Base-by-base conservation (phyloP, 441 rosid species). In the Erodium trifolium region DNA sequence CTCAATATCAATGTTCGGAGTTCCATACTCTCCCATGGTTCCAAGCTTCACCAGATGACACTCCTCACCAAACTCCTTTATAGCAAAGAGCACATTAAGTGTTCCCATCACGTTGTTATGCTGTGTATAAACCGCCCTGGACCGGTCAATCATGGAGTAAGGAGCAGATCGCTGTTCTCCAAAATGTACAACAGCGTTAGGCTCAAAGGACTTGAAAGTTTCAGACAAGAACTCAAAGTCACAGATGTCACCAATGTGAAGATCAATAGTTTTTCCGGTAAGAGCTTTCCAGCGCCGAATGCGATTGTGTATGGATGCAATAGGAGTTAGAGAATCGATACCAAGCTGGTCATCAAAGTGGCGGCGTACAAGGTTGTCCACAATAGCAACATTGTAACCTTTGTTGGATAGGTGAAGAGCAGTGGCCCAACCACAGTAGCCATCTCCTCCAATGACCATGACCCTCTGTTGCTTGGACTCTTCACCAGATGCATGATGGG, bases 81-180 rank as follows among this genome's bases (percentile, higher is more conserved):
- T 91, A 49, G 96, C 94, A 78, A 93, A 93, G 63, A 93, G 96
- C 65, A 91, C 96, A 71, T 93, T 93, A 13, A 93, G 83, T 10
- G 97, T 93, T 23, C 98, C 98, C 19, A 89, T 91, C 70, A 93
- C 98, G 70, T 93, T 91, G 81, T 93, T 93, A 7, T 89, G 87
- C 76, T 87, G 98, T 1, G 98, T 93, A 71, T 67, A 93, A 49
- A 93, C 84, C 0, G 96, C 98, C 75, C 98, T 80, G 1, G 96
- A 85, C 14, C 98, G 82, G 78, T 93, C 97, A 19, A 93, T 91
- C 98, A 93, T 90, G 27, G 98, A 93, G 80, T 91, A 93, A 60
- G 97, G 98, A 8, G 97, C 98, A 11, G 97, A 93, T 2, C 97
- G 85, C 69, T 91, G 98, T 73, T 93, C 98, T 14, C 96, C 98